Conservation (phyloP, 2,329 filamentous ascomycete genomes). For the Claviceps digitariae region DNA sequence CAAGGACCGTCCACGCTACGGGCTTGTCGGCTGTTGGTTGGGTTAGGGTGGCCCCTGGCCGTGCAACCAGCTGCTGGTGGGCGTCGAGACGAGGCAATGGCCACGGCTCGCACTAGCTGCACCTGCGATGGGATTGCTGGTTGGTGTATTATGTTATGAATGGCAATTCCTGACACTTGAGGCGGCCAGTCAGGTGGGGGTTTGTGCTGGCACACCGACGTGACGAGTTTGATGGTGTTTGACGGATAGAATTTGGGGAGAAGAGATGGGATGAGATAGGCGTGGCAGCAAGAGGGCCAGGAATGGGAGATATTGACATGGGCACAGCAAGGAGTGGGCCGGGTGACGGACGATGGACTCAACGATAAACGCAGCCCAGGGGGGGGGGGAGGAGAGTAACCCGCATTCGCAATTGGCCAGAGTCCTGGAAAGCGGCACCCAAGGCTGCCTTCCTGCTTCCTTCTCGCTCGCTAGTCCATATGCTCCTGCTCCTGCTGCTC, state of each 20-base stretch:
- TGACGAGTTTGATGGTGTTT: constrained; percentile 1
- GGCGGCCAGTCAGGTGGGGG: not conserved
- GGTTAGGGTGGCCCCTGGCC: not conserved
- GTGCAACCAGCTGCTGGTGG: not conserved
- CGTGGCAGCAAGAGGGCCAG: not conserved
- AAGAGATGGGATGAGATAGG: not conserved
- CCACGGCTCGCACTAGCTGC: not conserved
- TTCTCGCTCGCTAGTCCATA: not conserved
- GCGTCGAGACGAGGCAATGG: not conserved
- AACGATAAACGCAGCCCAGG: not conserved
- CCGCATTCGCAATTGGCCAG: not conserved
- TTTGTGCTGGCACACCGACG: not conserved
- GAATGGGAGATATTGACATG: constrained; percentile 2
- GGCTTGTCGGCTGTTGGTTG: not conserved
- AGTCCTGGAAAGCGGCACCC: not conserved
- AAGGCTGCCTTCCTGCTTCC: not conserved
- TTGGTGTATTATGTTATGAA: not conserved
- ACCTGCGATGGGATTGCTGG: not conserved
- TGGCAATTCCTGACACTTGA: not conserved
- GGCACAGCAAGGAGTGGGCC: not conserved
- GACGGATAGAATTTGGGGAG: not conserved
- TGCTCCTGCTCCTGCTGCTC: not conserved
- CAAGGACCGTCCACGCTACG: not conserved
- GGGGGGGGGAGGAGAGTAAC: not conserved
- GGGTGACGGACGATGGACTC: not conserved